Evolutionary conservation across 1,284 basidiomycete genomes (phyloP).

Genomic region (Trichosporon sp.): DNA sequence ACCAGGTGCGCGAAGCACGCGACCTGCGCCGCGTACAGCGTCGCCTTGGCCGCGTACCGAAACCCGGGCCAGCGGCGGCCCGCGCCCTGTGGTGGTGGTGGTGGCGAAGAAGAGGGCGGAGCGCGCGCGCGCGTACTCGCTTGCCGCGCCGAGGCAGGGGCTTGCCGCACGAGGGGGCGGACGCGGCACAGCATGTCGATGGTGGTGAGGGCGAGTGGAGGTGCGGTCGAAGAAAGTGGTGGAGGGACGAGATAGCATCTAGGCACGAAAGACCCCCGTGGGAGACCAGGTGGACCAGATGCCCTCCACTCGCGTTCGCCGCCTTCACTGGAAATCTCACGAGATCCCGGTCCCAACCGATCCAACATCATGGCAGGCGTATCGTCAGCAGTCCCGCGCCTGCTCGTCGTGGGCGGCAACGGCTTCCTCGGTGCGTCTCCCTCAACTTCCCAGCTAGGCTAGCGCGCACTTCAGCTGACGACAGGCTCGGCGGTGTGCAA

Average conservation of each 20-base stretch:
- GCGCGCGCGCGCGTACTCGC: too few species aligned
- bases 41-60: not conserved
- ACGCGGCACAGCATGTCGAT: not conserved
- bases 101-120: not conserved
- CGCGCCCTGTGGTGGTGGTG: not conserved
- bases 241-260: too few species aligned
- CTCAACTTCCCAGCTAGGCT: not conserved
- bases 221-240: too few species aligned
- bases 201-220: not conserved
- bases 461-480: conserved; percentile 1
- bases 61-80: not conserved
- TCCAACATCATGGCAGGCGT: not conserved
- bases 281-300: not conserved
- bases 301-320: too few species aligned
- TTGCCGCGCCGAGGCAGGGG: not conserved
- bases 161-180: not conserved
- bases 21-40: conserved; percentile 1
- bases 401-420: conserved; percentile 89
- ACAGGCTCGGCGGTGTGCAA: conserved; percentile 88
- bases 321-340: not conserved
- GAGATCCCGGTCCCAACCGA: not conserved
- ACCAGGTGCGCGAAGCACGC: conserved; percentile 32
- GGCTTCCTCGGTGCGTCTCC: conserved; percentile 74
- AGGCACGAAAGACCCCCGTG: too few species aligned
- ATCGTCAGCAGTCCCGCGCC: conserved; percentile 31